phyloP scores from a whole-genome alignment of 2,329 filamentous ascomycete genomes.

The Fusarium chaquense region DNA sequence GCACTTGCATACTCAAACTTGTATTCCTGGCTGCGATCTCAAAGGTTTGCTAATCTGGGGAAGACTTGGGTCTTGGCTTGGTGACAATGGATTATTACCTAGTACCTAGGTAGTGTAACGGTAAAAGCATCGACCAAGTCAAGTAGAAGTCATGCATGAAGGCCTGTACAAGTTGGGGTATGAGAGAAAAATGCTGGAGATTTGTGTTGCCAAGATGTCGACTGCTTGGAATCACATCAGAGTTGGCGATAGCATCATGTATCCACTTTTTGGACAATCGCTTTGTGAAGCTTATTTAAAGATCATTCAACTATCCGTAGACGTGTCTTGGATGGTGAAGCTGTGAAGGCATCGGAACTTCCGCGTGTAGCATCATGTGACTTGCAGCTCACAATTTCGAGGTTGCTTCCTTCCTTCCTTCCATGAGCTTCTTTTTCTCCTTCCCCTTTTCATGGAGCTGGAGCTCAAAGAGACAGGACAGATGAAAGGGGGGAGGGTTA shows the following conservation, averaged over 20 bases:
- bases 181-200: background rate
- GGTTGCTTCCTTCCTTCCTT: constrained; percentile 9
- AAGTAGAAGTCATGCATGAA: background rate
- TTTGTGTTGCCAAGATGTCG: background rate
- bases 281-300: background rate
- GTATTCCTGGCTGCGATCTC: constrained; percentile 4
- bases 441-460: constrained; percentile 16
- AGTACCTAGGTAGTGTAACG: background rate
- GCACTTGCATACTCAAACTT: background rate
- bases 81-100: background rate
- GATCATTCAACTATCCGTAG: background rate
- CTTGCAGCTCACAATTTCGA: background rate
- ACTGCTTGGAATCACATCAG: background rate
- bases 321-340: background rate
- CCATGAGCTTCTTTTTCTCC: constrained; percentile 18
- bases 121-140: background rate
- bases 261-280: background rate
- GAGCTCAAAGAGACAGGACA: background rate
- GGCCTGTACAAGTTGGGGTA: background rate
- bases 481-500: constrained; percentile 16
- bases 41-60: constrained; percentile 1
- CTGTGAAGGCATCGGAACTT: background rate
- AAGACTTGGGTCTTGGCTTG: background rate
- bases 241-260: background rate
- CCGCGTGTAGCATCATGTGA: constrained; percentile 26